phyloP scores from a whole-genome alignment of 306 rosid genomes.

The Lotus japonicus region DNA sequence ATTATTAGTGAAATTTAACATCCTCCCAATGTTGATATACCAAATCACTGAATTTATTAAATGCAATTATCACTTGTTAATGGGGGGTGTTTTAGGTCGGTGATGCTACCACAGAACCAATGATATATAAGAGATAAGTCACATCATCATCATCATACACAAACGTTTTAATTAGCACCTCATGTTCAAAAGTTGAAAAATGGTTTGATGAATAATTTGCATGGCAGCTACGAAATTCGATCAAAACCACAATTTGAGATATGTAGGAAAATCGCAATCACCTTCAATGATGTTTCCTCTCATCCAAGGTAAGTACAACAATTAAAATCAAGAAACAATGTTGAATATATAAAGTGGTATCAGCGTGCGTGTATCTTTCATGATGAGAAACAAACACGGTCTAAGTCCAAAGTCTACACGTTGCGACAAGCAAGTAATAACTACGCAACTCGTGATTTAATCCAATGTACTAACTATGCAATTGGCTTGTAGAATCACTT shows the following conservation, averaged over 20 bases:
- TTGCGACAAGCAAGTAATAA: background rate
- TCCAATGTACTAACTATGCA: background rate
- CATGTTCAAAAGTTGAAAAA: conserved; percentile 11
- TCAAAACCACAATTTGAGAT: conserved; percentile 2
- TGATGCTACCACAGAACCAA: background rate
- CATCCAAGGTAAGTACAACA: background rate
- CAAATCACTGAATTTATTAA: no score
- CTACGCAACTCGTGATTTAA: no score
- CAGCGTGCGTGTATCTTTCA: background rate
- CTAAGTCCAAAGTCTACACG: background rate
- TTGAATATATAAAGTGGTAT: conserved; percentile 10
- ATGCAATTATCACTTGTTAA: background rate
- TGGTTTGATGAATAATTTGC: background rate
- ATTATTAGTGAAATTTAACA: no score
- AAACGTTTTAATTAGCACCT: background rate
- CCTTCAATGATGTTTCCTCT: conserved; percentile 2
- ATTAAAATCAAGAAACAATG: background rate
- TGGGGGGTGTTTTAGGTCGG: background rate
- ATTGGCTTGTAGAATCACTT: no score
- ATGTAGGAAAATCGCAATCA: background rate
- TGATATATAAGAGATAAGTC: background rate
- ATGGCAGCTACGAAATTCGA: background rate
- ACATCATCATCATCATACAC: background rate
- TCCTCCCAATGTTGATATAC: no score
- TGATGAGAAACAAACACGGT: background rate